phyloP scores from a whole-genome alignment of 1,284 basidiomycete species.

The Vanrija pseudolonga region DNA sequence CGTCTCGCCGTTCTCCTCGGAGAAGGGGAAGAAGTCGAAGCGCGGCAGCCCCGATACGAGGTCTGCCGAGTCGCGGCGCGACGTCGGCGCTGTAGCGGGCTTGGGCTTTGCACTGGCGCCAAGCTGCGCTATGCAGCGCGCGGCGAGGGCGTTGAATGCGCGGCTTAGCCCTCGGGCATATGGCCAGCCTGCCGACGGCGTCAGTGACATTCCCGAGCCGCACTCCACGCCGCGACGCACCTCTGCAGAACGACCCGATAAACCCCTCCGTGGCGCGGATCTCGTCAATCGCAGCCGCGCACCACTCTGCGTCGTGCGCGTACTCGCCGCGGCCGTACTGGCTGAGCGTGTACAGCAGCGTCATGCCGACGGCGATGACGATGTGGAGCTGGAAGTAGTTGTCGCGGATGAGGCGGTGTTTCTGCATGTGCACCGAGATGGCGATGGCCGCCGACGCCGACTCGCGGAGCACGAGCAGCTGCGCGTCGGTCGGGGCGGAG shows the following conservation, averaged over 20 bases:
- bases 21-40: no score
- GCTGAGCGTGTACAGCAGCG: slow-evolving; percentile 4
- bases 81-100: no score
- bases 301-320: not conserved
- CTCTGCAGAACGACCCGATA: not conserved
- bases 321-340: not conserved
- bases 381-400: slow-evolving; percentile 10
- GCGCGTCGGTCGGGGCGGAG: no score
- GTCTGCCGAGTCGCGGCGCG: no score
- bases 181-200: not conserved
- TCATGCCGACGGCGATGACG: slow-evolving; percentile 7
- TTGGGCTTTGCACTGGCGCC: no score
- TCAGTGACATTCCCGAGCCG: not conserved
- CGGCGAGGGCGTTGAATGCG: not conserved
- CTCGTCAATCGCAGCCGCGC: not conserved
- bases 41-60: no score
- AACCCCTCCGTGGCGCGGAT: not conserved
- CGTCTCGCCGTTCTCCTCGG: no score
- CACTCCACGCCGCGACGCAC: not conserved
- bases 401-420: slow-evolving; percentile 3
- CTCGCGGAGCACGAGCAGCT: slow-evolving; percentile 1
- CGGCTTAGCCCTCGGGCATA: not conserved
- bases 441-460: slow-evolving; percentile 1
- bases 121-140: not conserved
- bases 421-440: not conserved